Base-by-base conservation (phyloP, 2,329 filamentous ascomycete species). In the Colletotrichum sp. region DNA sequence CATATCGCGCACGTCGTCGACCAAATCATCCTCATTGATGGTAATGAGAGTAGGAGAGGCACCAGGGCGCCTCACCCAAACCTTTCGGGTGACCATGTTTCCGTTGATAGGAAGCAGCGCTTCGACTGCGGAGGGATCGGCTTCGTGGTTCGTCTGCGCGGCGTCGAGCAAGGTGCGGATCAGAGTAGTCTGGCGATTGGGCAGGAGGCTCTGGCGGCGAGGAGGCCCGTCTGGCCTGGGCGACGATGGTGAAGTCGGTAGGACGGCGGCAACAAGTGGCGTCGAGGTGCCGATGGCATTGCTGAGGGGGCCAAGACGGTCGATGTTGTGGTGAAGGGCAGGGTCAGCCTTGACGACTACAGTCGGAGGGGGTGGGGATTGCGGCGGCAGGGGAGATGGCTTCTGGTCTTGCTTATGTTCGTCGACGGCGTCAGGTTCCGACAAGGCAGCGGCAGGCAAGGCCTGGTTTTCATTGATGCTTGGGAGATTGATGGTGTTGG, bases 1-100 rank as follows among this genome's bases (percentile, higher is more conserved):
- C 89, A 95, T 92, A 80, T 98, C 97, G 80, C 96, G 94, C 77
- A 98, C 93, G 85, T 98, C 96, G 84, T 99, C 97, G 73, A 99
- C 96, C 80, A 99, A 87, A 82, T 98, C 96, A 81, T 98, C 95
- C 81, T 98, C 95, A 80, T 92, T 90, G 80, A 98, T 94, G 77
- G 94, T 92, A 71, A 99, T 94, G 81, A 97, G 89, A 16, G 97
- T 99, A 52, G 96, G 93, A 72, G 96, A 98, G 75, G 93, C 95
- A 78, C 93, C 91, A 25, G 95, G 94, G 81, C 96, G 91, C 88
- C 94, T 97, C 83, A 99, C 96, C 97, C 97, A 99, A 80, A 99
- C 93, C 89, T 98, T 98, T 83, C 95, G 91, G 74, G 90, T 92
- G 79, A 91, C 86, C 91, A 93, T 93, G 76, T 83, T 87, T 77